Conservation (phyloP, 495 filamentous ascomycete species). For the Penicillium nucicola region DNA sequence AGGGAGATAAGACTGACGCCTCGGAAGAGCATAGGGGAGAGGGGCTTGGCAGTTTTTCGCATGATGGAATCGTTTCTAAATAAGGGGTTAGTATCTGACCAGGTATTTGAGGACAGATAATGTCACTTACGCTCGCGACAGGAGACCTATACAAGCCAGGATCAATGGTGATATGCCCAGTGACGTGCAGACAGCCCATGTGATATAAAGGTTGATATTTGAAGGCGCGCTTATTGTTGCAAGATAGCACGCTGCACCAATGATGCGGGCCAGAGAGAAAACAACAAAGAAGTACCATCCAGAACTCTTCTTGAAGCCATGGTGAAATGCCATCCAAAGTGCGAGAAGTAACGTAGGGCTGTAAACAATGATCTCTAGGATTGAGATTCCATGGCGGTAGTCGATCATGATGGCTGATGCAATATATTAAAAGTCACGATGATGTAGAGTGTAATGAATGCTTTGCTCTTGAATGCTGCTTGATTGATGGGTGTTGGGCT, state of each 20-base stretch:
- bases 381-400: conserved; percentile 34
- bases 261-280: conserved; percentile 33
- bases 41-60: conserved; percentile 7
- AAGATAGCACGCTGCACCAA: conserved; percentile 34
- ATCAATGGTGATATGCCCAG: conserved; percentile 23
- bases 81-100: not conserved
- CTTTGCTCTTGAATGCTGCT: not conserved
- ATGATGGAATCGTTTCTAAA: conserved; percentile 20
- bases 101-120: not conserved
- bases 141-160: conserved; percentile 11
- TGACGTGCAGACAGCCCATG: conserved; percentile 21
- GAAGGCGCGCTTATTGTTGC: conserved; percentile 31
- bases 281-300: conserved; percentile 39
- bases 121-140: conserved; percentile 21
- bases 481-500: not conserved
- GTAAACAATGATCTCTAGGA: conserved; percentile 33
- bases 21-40: conserved; percentile 25
- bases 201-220: conserved; percentile 14
- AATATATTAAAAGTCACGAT: too few relatives aligned
- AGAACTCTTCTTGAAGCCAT: conserved; percentile 31
- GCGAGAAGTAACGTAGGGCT: conserved; percentile 29
- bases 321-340: conserved; percentile 31
- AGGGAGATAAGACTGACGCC: conserved; percentile 11
- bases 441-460: too few relatives aligned
- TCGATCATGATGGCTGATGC: conserved; percentile 2